phyloP scores from a whole-genome alignment of 257 asterid species.

The Gardenia jasminoides region DNA sequence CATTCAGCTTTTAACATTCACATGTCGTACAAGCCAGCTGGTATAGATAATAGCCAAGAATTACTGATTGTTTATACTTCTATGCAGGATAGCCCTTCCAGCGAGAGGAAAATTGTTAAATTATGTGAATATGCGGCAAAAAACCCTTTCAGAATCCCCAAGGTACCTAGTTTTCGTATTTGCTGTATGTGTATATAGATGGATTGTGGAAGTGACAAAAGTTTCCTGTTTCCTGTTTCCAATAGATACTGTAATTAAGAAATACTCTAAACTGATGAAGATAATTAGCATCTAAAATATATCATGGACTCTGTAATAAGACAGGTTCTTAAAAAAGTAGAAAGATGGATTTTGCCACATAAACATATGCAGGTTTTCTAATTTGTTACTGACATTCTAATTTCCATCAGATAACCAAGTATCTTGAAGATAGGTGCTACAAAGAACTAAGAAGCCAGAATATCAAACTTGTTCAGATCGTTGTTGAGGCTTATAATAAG shows the following conservation, averaged over 20 bases:
- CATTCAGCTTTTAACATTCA: background rate
- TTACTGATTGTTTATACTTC: conserved; percentile 6
- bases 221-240: background rate
- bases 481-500: conserved; percentile 72
- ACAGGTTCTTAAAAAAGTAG: background rate
- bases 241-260: background rate
- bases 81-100: conserved; percentile 68
- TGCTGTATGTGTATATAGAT: background rate
- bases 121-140: conserved; percentile 94
- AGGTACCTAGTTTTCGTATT: conserved; percentile 40
- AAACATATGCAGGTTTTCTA: background rate
- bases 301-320: background rate
- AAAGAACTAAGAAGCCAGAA: conserved; percentile 80
- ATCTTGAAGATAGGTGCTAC: conserved; percentile 90
- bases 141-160: conserved; percentile 88
- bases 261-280: background rate
- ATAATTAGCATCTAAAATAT: background rate
- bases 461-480: conserved; percentile 53
- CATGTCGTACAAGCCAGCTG: background rate
- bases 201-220: background rate
- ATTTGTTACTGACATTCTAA: background rate
- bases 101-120: conserved; percentile 76
- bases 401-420: conserved; percentile 64
- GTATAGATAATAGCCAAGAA: background rate
- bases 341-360: background rate